Evolutionary conservation across 257 asterid genomes (phyloP), one percentile per base, ranked within the genome.

Genomic region (Knoxia roxburghii): DNA sequence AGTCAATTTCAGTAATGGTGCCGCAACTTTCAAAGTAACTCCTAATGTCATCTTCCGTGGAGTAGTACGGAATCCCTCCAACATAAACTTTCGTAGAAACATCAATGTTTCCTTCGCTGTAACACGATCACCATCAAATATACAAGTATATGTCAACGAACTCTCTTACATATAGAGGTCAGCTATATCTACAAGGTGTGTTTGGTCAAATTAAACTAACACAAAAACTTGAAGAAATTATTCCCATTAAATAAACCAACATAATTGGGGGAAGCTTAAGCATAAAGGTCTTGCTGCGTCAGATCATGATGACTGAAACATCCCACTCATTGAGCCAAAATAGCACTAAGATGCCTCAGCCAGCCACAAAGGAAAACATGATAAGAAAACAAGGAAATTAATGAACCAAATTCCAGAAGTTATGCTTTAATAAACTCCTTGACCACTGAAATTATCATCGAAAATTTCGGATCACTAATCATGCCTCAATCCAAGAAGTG

Each of bases 31-130:
- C 96, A 79, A 94, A 94, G 77, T 68, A 94, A 81, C 97, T 90
- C 79, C 86, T 81, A 52, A 90, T 94, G 80, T 94, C 99, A 72
- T 90, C 99, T 84, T 94, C 96, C 1, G 86, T 84, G 37, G 97
- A 94, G 82, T 90, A 94, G 78, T 84, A 94, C 14, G 99, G 99
- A 77, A 90, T 90, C 71, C 97, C 99, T 74, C 99, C 99, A 57
- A 83, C 98, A 82, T 86, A 94, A 74, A 94, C 84, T 78, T 87
- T 94, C 13, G 72, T 75, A 65, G 84, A 68, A 32, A 67, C 68
- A 78, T 85, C 85, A 46, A 40, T 18, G 54, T 67, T 76, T 71
- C 76, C 80, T 65, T 82, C 83, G 72, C 84, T 80, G 82, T 37
- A 79, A 75, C 7, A 64, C 71, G 27, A 74, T 61, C 50, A 54